Percentiles rank a stretch among this genome's conserved stretches.
Conservation (phyloP, 345 rosid genomes). For the Melaleuca quinquenervia region DNA sequence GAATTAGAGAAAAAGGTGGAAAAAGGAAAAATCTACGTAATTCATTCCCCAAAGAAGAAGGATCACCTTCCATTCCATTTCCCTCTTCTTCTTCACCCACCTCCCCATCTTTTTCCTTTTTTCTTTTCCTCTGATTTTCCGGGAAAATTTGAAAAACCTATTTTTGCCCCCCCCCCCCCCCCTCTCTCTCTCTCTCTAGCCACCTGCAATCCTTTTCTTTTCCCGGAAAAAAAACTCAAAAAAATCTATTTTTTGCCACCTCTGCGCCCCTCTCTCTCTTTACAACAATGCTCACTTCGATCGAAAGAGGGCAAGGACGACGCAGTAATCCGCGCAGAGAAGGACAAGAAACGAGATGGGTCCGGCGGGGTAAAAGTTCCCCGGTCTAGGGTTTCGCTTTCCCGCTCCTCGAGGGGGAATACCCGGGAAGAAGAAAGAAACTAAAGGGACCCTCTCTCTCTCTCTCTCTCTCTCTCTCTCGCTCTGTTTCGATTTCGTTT, state of each 20-base stretch:
- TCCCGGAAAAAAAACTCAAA: not conserved
- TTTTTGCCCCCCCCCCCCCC: not conserved
- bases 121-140: not conserved
- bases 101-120: not conserved
- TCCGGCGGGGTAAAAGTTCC: not conserved
- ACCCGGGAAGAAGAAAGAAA: too few relatives aligned
- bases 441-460: too few relatives aligned
- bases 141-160: not conserved
- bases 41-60: not conserved
- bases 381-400: not conserved
- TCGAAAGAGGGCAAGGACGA: not conserved
- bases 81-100: not conserved
- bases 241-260: not conserved
- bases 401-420: not conserved
- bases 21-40: not conserved
- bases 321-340: not conserved
- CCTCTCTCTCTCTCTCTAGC: rapidly evolving
- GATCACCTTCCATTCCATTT: not conserved
- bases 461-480: not conserved
- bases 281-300: not conserved
- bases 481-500: not conserved
- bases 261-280: not conserved
- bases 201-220: not conserved
- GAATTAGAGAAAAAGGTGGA: not conserved
- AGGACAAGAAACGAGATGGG: not conserved